phyloP scores from a whole-genome alignment of 495 filamentous ascomycete genomes.

The Penicillium silybi region DNA sequence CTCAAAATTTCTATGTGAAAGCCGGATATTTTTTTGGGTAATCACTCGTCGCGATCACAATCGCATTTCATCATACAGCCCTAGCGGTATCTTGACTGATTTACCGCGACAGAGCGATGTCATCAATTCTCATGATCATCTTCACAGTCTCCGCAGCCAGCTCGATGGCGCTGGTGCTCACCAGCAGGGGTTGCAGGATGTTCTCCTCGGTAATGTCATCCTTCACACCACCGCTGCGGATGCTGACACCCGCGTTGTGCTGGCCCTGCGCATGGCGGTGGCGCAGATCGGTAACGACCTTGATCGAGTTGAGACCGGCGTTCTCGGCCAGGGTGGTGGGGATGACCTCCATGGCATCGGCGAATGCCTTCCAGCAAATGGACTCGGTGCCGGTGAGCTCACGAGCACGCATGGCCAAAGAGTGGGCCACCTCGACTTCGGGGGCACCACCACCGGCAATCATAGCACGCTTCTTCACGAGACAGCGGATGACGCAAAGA shows the following conservation, averaged over 20 bases:
- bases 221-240: slow-evolving; percentile 95
- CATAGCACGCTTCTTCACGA: slow-evolving; percentile 97
- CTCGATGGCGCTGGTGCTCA: slow-evolving; percentile 96
- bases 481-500: slow-evolving; percentile 92
- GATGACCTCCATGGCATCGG: slow-evolving; percentile 95
- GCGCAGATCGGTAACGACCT: slow-evolving; percentile 94
- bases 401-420: slow-evolving; percentile 75
- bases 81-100: slow-evolving; percentile 10
- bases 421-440: slow-evolving; percentile 88
- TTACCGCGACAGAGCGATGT: slow-evolving; percentile 72
- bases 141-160: slow-evolving; percentile 96
- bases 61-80: slow-evolving; percentile 32
- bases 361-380: slow-evolving; percentile 98
- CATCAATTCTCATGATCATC: slow-evolving; percentile 97
- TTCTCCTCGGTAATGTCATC: slow-evolving; percentile 94
- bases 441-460: slow-evolving; percentile 95
- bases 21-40: slow-evolving; percentile 26
- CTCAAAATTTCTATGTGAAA: slow-evolving; percentile 18
- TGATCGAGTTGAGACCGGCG: slow-evolving; percentile 94
- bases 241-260: slow-evolving; percentile 93
- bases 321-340: slow-evolving; percentile 97
- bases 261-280: slow-evolving; percentile 92
- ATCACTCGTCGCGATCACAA: slow-evolving; percentile 26
- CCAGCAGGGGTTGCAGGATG: slow-evolving; percentile 90
- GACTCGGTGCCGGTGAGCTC: slow-evolving; percentile 83